Base-by-base conservation (phyloP, 2,329 filamentous ascomycete species). In the Domatiomyces catenatus region DNA sequence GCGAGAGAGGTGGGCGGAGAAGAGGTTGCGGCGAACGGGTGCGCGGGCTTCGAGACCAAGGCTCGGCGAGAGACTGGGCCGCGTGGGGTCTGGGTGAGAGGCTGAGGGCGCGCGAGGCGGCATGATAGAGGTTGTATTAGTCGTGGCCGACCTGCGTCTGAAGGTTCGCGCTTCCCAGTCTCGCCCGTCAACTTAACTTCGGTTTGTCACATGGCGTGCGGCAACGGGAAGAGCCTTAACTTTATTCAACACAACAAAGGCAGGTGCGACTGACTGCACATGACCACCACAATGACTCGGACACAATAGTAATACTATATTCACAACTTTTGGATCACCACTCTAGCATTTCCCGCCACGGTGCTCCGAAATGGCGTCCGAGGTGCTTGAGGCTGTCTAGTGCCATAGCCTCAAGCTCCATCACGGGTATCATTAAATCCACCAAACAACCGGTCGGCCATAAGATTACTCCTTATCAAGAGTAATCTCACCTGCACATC, bases 11-110 rank as follows among this genome's bases (percentile, higher is more conserved):
- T 69, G 67, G 48, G 66, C 64, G 17, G 69, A 66, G 57, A 71
- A 71, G 22, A 71, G 63, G 50, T 69, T 71, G 44, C 68, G 66
- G 49, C 69, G 67, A 46, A 71, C 64, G 18, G 66, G 67, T n/a
- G 47, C 50, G 45, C 28, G 48, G 28, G 47, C 17, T 39, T 26
- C 26, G 45, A 56, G 45, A 44, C 26, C 28, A 52, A 39, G 8
- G 3, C 46, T 46, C 42, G 50, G 50, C 12, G 53, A 53, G 24
- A 44, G 12, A 15, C 12, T 39, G 32, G 32, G 12, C 5, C 32
- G 32, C 32, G 32, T 15, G 2, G 8, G 32, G 32, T 52, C 46
- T 26, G 50, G 24, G 46, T 22, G 52, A 4, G 51, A 26, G 36
- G 47, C 45, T 22, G 45, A 32, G 8, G 50, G 47, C 4, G 51